Evolutionary conservation across 345 rosid species (phyloP), one percentile per base, ranked within the genome.

Genomic region (Garcia nutans): DNA sequence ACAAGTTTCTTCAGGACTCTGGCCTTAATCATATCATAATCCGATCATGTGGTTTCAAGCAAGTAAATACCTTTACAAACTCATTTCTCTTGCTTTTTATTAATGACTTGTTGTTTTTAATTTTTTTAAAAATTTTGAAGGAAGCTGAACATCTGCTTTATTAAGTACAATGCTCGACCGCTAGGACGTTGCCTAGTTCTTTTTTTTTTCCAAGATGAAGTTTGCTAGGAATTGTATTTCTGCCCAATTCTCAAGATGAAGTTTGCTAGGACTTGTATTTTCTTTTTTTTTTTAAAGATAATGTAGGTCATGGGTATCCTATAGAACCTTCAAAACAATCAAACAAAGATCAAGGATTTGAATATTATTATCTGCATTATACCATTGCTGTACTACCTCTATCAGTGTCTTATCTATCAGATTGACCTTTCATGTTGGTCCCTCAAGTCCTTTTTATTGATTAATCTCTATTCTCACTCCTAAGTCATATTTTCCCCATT

Each of bases 21-120:
- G 92, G 96, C 86, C 75, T 93, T 57, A 83, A 74, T 72, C 96
- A 96, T 74, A 62, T 89, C 56, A 74, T 84, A 10, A 91, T 95
- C 70, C 90, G 97, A 37, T 77, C 93, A 76, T 93, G 99, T 26
- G 99, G 97, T 72, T 95, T 93, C 87, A 93, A 93, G 99, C 99
- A 93, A 80, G 99, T 95, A 86, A 86, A 64, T 80, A 47, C 45
- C 61, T 22, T 22, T 61, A 72, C 57, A 9, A 10, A 20, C 76
- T 44, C 6, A 71, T 54, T 71, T 47, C 66, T 73, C 16, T 2
- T 60, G 10, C 47, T 28, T 33, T 41, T 59, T 16, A 47, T 7
- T 49, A 50, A 50, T 69, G 44, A 22, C 54, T 2, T 15, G 23
- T 0, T 22, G 41, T 13, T 42, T 42, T 2, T 24, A 16, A 16